Conservation (phyloP, 495 filamentous ascomycete genomes). For the Lepraria neglecta region DNA sequence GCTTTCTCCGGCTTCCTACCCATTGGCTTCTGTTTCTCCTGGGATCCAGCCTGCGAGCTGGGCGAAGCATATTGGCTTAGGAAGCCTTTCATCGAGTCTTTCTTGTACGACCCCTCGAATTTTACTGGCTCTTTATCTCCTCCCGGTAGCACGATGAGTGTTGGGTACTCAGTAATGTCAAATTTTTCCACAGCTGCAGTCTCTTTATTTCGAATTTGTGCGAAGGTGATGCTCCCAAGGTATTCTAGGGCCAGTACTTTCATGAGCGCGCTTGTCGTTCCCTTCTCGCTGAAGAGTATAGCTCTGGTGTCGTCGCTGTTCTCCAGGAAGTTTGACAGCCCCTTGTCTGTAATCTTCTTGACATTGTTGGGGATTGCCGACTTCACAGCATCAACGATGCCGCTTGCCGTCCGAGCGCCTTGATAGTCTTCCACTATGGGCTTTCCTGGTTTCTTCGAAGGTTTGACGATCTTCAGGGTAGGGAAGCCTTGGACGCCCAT, state of each 20-base stretch:
- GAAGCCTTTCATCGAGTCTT: conserved; percentile 74
- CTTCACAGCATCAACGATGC: conserved; percentile 78
- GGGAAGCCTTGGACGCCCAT: conserved; percentile 96
- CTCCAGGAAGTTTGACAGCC: conserved; percentile 67
- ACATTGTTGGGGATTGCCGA: conserved; percentile 89
- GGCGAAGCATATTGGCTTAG: conserved; percentile 70
- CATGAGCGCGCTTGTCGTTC: conserved; percentile 72
- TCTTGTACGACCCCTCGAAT: conserved; percentile 83
- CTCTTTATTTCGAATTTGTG: conserved; percentile 83
- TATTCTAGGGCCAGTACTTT: conserved; percentile 88
- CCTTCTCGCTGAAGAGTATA: conserved; percentile 92
- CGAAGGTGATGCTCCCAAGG: conserved; percentile 71
- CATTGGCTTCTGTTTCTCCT: conserved; percentile 35
- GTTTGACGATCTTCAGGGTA: conserved; percentile 88
- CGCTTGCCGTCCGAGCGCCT: conserved; percentile 71
- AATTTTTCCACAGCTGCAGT: conserved; percentile 63
- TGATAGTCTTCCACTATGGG: conserved; percentile 91
- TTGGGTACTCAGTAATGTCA: conserved; percentile 69
- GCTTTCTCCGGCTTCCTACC: conserved; percentile 44
- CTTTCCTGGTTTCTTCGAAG: conserved; percentile 73
- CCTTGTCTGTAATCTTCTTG: conserved; percentile 70
- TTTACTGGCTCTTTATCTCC: conserved; percentile 59
- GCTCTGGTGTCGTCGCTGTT: conserved; percentile 74
- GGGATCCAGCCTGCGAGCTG: conserved; percentile 55
- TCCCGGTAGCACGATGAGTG: conserved; percentile 72